phyloP scores from a whole-genome alignment of 148 eudicot genomes.

The Rhododendron williamsianum region DNA sequence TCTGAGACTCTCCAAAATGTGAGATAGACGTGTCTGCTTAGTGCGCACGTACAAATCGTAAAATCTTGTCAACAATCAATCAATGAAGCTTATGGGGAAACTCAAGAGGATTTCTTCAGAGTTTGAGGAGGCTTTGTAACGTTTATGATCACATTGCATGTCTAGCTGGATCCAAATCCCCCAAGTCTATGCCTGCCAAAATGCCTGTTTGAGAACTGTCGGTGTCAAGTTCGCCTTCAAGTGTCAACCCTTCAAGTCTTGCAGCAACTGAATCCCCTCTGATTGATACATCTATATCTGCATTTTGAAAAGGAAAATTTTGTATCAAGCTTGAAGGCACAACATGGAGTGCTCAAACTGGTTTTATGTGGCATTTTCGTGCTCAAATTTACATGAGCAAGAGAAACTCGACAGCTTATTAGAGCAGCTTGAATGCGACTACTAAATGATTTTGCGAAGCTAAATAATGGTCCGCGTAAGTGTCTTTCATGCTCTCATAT shows the following conservation, averaged over 20 bases:
- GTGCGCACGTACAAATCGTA: not conserved
- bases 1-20: not conserved
- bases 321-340: not conserved
- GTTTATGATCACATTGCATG: not conserved
- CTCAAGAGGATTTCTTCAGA: not conserved
- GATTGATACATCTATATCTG: slow-evolving; percentile 11
- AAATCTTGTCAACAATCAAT: not conserved
- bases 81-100: not conserved
- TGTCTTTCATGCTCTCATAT: not conserved
- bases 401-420: not conserved
- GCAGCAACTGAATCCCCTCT: slow-evolving; percentile 9
- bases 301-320: not conserved
- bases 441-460: not conserved
- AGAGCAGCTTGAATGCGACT: not conserved
- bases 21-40: not conserved
- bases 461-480: not conserved
- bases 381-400: not conserved
- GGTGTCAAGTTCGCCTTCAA: slow-evolving; percentile 16
- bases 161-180: slow-evolving; percentile 3
- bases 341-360: not conserved
- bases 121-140: not conserved
- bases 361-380: not conserved
- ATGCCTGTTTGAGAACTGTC: slow-evolving; percentile 12
- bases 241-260: slow-evolving; percentile 13
- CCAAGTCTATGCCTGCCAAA: slow-evolving; percentile 20